phyloP scores from a whole-genome alignment of 2,329 filamentous ascomycete species.

The Meredithiella fracta region DNA sequence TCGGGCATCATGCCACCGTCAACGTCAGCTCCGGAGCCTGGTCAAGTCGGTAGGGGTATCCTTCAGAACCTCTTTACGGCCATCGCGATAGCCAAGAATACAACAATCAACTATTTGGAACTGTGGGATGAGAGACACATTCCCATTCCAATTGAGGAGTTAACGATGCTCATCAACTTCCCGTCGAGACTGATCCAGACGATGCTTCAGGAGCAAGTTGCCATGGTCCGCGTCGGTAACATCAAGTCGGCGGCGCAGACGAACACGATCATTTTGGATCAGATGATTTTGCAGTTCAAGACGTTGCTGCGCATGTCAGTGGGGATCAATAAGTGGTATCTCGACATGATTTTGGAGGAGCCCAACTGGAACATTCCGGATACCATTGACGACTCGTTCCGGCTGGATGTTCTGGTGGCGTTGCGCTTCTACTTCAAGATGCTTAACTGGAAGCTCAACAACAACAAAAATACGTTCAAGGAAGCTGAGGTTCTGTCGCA shows the following conservation, averaged over 20 bases:
- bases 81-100: slow-evolving; percentile 84
- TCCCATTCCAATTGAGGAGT: slow-evolving; percentile 89
- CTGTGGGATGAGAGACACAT: slow-evolving; percentile 79
- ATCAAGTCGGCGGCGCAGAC: slow-evolving; percentile 92
- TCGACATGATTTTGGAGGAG: slow-evolving; percentile 67
- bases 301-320: slow-evolving; percentile 83
- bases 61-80: slow-evolving; percentile 68
- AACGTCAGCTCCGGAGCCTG: background rate
- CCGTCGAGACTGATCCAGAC: slow-evolving; percentile 90
- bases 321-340: slow-evolving; percentile 78
- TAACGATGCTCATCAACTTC: slow-evolving; percentile 92
- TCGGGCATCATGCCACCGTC: slow-evolving; percentile 50
- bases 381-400: slow-evolving; percentile 93
- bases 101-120: slow-evolving; percentile 70
- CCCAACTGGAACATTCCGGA: slow-evolving; percentile 89
- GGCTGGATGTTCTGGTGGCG: slow-evolving; percentile 77
- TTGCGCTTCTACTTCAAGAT: slow-evolving; percentile 98
- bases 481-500: slow-evolving; percentile 94
- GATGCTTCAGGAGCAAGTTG: slow-evolving; percentile 80
- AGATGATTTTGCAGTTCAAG: slow-evolving; percentile 95
- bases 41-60: slow-evolving; percentile 46
- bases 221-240: slow-evolving; percentile 67
- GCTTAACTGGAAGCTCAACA: slow-evolving; percentile 91
- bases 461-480: slow-evolving; percentile 98
- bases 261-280: slow-evolving; percentile 84